These are phyloP conservation scores for Cryptococcus sp. DNA, from an alignment of 1,284 basidiomycete genomes.

Conservation along the genomic window DNA sequence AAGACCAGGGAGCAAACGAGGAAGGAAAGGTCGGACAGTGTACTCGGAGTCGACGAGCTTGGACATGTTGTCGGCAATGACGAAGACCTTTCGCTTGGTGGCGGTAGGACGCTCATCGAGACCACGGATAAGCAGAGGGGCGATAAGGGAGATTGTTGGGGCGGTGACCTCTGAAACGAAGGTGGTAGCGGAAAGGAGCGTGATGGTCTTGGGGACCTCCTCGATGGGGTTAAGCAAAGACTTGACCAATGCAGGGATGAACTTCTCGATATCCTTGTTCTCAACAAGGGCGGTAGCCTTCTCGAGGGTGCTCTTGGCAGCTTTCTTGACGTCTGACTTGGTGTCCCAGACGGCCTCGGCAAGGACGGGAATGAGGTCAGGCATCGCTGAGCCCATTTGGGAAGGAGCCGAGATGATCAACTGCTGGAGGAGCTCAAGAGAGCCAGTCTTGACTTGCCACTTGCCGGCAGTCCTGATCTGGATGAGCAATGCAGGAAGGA, in stretches of 20 bases:
- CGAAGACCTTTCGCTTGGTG: slow-evolving; percentile 94
- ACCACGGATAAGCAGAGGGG: slow-evolving; percentile 95
- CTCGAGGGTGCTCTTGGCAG: slow-evolving; percentile 89
- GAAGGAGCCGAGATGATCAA: slow-evolving; percentile 80
- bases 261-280: slow-evolving; percentile 92
- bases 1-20: slow-evolving; percentile 89
- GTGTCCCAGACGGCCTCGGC: slow-evolving; percentile 99
- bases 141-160: slow-evolving; percentile 98
- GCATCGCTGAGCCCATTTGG: slow-evolving; percentile 89
- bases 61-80: slow-evolving; percentile 97
- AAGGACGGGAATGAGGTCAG: slow-evolving; percentile 94
- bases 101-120: slow-evolving; percentile 91
- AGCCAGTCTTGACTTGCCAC: slow-evolving; percentile 98
- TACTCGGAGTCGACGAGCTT: slow-evolving; percentile 95
- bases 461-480: slow-evolving; percentile 97
- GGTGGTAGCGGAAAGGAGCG: slow-evolving; percentile 96
- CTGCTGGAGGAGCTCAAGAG: slow-evolving; percentile 82
- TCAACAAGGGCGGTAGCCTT: slow-evolving; percentile 91
- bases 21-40: slow-evolving; percentile 94
- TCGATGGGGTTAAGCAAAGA: slow-evolving; percentile 98
- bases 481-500: slow-evolving; percentile 88
- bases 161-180: slow-evolving; percentile 99
- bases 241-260: slow-evolving; percentile 96
- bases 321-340: slow-evolving; percentile 99
- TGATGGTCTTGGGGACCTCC: slow-evolving; percentile 95